phyloP scores from a whole-genome alignment of 106 monocot genomes.

The Dactylorhiza incarnata region DNA sequence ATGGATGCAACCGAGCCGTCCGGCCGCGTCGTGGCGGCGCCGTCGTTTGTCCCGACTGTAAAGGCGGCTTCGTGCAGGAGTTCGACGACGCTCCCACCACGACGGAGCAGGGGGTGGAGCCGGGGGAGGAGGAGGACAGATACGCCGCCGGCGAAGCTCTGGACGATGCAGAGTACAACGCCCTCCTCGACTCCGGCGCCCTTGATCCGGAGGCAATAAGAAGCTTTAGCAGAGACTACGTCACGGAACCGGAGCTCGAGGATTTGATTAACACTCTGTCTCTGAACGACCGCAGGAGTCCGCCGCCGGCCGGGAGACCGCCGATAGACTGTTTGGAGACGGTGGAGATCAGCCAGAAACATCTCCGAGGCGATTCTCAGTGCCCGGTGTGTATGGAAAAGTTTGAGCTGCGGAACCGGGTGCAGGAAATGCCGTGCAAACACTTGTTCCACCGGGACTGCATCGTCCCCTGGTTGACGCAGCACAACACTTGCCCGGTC shows the following conservation, averaged over 20 bases:
- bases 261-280: constrained; percentile 52
- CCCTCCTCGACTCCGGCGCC: constrained; percentile 24
- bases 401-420: constrained; percentile 47
- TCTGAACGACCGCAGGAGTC: constrained; percentile 32
- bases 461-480: constrained; percentile 78
- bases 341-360: constrained; percentile 51
- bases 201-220: constrained; percentile 23
- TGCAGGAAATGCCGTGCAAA: constrained; percentile 69
- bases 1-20: constrained; percentile 45
- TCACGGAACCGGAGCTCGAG: constrained; percentile 49
- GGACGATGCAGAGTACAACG: constrained; percentile 31
- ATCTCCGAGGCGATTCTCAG: constrained; percentile 57
- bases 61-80: constrained; percentile 58
- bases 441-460: constrained; percentile 77
- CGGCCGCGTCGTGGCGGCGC: constrained; percentile 26
- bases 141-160: constrained; percentile 23
- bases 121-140: constrained; percentile 7
- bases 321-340: constrained; percentile 58
- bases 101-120: constrained; percentile 31
- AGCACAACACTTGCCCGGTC: constrained; percentile 81
- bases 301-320: constrained; percentile 53
- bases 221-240: constrained; percentile 38
- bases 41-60: constrained; percentile 53
- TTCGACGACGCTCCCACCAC: constrained; percentile 32
- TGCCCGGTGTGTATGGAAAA: constrained; percentile 71